Evolutionary conservation across 2,329 filamentous ascomycete genomes (phyloP).

Genomic region (Aspergillus pseudoglaucus): DNA sequence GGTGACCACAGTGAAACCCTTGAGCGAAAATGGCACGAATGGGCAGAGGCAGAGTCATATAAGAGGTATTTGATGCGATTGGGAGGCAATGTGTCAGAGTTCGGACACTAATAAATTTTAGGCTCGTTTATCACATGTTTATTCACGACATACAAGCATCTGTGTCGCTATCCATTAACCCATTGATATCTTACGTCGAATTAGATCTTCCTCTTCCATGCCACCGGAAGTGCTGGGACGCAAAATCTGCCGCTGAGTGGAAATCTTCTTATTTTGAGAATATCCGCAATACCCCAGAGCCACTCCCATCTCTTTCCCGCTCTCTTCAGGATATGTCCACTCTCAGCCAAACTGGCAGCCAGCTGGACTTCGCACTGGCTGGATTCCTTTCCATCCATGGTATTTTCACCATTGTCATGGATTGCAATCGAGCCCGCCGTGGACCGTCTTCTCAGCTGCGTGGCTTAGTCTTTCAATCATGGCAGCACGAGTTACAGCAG

Average conservation of each 20-base stretch:
- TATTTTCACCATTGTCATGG: slow-evolving; percentile 60
- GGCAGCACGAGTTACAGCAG: too few species aligned
- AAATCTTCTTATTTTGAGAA: slow-evolving; percentile 51
- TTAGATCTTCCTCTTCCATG: slow-evolving; percentile 60
- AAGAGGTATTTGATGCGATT: slow-evolving; percentile 44
- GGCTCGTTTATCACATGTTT: slow-evolving; percentile 58
- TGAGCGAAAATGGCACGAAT: slow-evolving; percentile 59
- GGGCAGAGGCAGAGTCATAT: slow-evolving; percentile 60
- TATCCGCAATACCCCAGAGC: slow-evolving; percentile 17
- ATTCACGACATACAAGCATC: slow-evolving; percentile 61
- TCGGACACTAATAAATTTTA: slow-evolving; percentile 23
- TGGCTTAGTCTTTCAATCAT: too few species aligned
- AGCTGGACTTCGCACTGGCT: slow-evolving; percentile 52
- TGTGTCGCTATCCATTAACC: slow-evolving; percentile 59
- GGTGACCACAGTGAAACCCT: slow-evolving; percentile 53
- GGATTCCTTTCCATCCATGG: slow-evolving; percentile 58
- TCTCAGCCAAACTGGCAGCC: slow-evolving; percentile 43
- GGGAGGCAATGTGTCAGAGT: slow-evolving; percentile 1
- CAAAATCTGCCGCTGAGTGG: slow-evolving; percentile 58
- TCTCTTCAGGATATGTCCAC: slow-evolving; percentile 52
- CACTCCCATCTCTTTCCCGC: slow-evolving; percentile 37
- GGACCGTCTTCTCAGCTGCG: neutral
- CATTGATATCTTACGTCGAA: slow-evolving; percentile 63
- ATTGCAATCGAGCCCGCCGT: slow-evolving; percentile 46
- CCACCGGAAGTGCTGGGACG: slow-evolving; percentile 56